Base-by-base conservation (phyloP, 2,329 filamentous ascomycete genomes). In the Lasiodiplodia sp. region DNA sequence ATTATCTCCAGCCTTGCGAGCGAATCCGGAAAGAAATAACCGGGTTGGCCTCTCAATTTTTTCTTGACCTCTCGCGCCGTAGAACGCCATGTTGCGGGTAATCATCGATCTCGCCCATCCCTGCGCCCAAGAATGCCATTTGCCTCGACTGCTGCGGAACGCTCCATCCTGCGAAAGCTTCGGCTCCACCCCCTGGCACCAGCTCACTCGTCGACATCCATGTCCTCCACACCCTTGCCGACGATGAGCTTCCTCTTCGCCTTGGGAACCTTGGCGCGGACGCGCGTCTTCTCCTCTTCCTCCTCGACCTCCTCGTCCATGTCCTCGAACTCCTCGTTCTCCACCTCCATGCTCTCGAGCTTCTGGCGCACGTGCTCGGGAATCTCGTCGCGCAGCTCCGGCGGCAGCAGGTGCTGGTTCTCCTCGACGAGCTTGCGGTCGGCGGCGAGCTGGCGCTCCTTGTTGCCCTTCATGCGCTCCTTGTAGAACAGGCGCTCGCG, bases 401-500 rank as follows among this genome's bases (percentile, higher is more conserved):
- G 82, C 74, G 93, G 93, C 75, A 99, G 88, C 80, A 99, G 86
- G 83, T 99, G 96, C 85, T 94, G 90, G 82, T 97, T 95, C 85
- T 96, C 89, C 74, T 90, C 91, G 64, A 99, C 94, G 73, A 98
- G 86, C 85, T 95, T 96, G 80, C 93, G 86, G 78, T 97, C 93
- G 71, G 87, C 85, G 75, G 90, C 91, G 72, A 92, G 86, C 84
- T 96, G 90, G 78, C 90, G 88, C 81, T 92, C 92, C 82, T 92
- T 91, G 84, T 96, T 97, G 80, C 94, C 94, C 65, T 90, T 90
- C 92, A 98, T 94, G 79, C 96, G 90, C 78, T 91, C 90, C 88
- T 93, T 94, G 86, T 97, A 97, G 84, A 97, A 97, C 72, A 91
- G 91, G 74, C 93, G 88, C 86, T 98, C 95, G 78, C 96, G 88